Evolutionary conservation across 257 asterid genomes (phyloP), one percentile per base, ranked within the genome.

Genomic region (Anisodus tanguticus): DNA sequence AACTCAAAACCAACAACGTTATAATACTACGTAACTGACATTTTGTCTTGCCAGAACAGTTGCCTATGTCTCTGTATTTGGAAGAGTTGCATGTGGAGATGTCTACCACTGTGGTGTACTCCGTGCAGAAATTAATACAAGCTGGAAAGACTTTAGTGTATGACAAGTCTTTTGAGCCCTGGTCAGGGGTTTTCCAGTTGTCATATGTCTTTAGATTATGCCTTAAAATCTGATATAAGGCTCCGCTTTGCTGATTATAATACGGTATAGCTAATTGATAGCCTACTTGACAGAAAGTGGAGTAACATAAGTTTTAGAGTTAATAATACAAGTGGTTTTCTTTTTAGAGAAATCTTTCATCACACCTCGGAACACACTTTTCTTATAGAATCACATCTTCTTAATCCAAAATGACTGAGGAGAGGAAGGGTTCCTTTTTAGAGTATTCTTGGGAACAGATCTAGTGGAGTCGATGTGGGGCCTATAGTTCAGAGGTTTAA

Each of bases 181-280:
- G 1, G 81, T 19, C 22, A 49, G 19, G 45, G 45, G 43, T 47
- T 74, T 74, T 74, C 45, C 81, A 74, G 81, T 12, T 74, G 81
- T 74, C 58, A 74, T 11, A 3, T 49, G 6, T n/a, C 45, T 74
- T 51, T 51, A 51, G 22, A 19, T n/a, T 67, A 22, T 74, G 22
- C 62, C 3, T 49, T 74, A 47, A 72, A 47, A n/a, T 72, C 11
- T 72, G n/a, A n/a, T 10, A 47, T 0, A 9, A 22, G 45, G 80
- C 37, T 49, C 80, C 43, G 49, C 80, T 74, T 74, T 74, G 16
- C 43, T 49, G 9, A 51, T 11, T 43, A 74, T 49, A 47, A 1
- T 49, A 19, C 8, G 3, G 59, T 19, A 72, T 11, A 72, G 58
- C 3, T 31, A 31, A 31, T 70, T 70, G 8, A 43, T 70, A 43